Base-by-base conservation (phyloP, 768 basidiomycete species). In the Sporobolomyces pararoseus region DNA sequence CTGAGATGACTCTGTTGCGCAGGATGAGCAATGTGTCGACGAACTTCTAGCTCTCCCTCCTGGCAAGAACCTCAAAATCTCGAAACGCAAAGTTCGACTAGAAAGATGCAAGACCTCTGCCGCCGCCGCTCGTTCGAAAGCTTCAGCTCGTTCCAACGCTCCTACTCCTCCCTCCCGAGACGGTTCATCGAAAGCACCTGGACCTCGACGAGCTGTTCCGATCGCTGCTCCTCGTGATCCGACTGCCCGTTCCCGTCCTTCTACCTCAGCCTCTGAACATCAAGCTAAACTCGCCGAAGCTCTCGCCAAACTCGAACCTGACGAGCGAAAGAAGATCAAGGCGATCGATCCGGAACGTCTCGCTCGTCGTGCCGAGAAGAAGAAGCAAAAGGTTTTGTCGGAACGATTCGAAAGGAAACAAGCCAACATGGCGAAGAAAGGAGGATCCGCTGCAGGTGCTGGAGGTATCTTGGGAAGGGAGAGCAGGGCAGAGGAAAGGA, bases 11-110 rank as follows among this genome's bases (percentile, higher is more conserved):
- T 49, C 17, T 0, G 2, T 10, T 52, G 5, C 42, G 12, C 73
- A 98, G 94, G 91, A 96, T 73, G 86, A 87, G 2, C 86, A 87
- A 78, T 92, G 90, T 78, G 91, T 96, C 0, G 95, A 99, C 78
- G 92, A 97, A 80, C 79, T 97, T 51, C 82, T 99, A 42, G 90
- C 90, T 0, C 80, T 97, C 23, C 88, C 91, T 53, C 82, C 85
- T 23, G 81, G 79, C 52, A 89, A 88, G 73, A 55, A 64, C 51
- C 85, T 97, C 78, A 91, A 89, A 78, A 91, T 97, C 77, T 91
- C 90, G 23, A 96, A 95, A 79, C 90, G 92, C 73, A 91, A 88
- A 76, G 83, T 97, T 4, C 88, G 95, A 27, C 86, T 97, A 4
- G 89, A 97, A 77, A 86, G 89, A 44, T 97, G 92, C 82, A 95